Evolutionary conservation across 257 asterid genomes (phyloP).

Genomic region (Anisodus acutangulus): DNA sequence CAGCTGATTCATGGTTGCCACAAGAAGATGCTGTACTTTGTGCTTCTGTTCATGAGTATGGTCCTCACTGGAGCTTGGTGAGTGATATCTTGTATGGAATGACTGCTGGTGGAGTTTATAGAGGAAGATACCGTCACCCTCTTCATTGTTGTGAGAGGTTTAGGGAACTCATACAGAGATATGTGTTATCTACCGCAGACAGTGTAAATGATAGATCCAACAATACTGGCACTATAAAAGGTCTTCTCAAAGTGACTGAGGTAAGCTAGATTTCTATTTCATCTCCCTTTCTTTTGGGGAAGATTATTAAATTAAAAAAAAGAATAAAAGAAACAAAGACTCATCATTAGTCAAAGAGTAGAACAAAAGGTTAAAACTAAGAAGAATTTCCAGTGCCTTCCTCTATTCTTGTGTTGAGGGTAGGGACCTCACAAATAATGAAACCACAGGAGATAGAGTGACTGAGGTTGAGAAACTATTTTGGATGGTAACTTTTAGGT

Average conservation of each 20-base stretch:
- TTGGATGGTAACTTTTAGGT: neutral
- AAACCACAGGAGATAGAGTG: neutral
- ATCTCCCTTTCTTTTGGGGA: slow-evolving; percentile 16
- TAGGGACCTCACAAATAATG: neutral
- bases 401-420: slow-evolving; percentile 11
- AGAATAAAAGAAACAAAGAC: slow-evolving; percentile 2
- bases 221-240: slow-evolving; percentile 66
- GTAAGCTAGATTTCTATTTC: slow-evolving; percentile 45
- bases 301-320: neutral
- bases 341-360: slow-evolving; percentile 21
- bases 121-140: slow-evolving; percentile 88
- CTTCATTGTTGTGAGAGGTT: slow-evolving; percentile 93
- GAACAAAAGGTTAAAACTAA: neutral
- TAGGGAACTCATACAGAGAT: slow-evolving; percentile 85
- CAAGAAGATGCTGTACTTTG: slow-evolving; percentile 85
- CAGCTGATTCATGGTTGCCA: slow-evolving; percentile 83
- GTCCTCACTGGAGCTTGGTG: slow-evolving; percentile 85
- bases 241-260: slow-evolving; percentile 90
- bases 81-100: slow-evolving; percentile 78
- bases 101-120: slow-evolving; percentile 78
- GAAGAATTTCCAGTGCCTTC: slow-evolving; percentile 7
- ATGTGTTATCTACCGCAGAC: slow-evolving; percentile 70
- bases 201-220: slow-evolving; percentile 65
- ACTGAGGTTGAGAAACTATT: neutral
- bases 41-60: slow-evolving; percentile 83